These are phyloP conservation scores for Skeletonema grethae DNA, from an alignment of 108 stramenopile species.

Conservation along the genomic window DNA sequence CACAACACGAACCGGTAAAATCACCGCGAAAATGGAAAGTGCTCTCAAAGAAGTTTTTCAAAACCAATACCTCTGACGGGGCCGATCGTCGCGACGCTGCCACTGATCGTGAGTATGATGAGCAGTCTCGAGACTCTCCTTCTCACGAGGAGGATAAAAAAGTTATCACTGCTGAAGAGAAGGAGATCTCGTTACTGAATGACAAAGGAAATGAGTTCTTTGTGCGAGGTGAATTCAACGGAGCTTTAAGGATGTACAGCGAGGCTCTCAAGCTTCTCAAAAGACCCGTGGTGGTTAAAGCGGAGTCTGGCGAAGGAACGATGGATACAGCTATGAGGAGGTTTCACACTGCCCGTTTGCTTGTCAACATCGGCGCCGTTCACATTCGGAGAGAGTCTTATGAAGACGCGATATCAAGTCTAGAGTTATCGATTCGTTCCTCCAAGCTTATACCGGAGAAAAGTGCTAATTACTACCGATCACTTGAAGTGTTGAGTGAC, in stretches of 20 bases:
- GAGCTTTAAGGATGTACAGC: conserved; percentile 53
- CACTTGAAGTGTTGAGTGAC: conserved; percentile 46
- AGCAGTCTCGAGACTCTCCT: conserved; percentile 11
- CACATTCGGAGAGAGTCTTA: conserved; percentile 42
- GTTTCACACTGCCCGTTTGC: conserved; percentile 39
- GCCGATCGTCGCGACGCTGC: conserved; percentile 10
- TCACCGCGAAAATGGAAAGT: conserved; percentile 4
- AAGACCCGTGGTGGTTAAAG: conserved; percentile 20
- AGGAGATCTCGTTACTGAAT: conserved; percentile 38
- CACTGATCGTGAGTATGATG: conserved; percentile 21
- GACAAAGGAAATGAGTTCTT: conserved; percentile 59
- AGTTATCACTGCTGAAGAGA: conserved; percentile 16
- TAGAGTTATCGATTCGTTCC: conserved; percentile 42
- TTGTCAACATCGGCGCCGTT: conserved; percentile 51
- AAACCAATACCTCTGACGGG: neutral
- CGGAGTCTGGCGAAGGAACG: conserved; percentile 19
- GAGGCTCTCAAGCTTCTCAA: conserved; percentile 51
- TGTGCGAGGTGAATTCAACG: conserved; percentile 43
- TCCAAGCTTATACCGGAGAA: conserved; percentile 28
- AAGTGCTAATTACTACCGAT: conserved; percentile 34
- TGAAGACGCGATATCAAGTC: conserved; percentile 34
- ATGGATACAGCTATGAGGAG: conserved; percentile 33
- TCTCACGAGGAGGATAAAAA: neutral
- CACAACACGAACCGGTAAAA: neutral
- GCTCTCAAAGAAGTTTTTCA: neutral